phyloP scores from a whole-genome alignment of 139 green algal species.

The Medakamo hakoo region DNA sequence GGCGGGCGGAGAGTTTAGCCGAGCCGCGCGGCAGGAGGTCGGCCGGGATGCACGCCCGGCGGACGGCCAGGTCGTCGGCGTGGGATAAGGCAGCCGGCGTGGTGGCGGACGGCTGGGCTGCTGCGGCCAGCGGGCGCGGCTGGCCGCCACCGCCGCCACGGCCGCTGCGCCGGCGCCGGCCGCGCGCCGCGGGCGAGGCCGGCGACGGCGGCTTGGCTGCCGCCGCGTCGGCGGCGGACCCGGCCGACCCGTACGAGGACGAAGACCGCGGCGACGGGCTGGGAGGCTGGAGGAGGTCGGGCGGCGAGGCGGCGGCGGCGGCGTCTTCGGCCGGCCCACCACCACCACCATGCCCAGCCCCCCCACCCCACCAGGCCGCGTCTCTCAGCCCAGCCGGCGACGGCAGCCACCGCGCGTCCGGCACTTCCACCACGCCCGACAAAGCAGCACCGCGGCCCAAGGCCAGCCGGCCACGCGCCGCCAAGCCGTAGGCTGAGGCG shows the following conservation, averaged over 20 bases:
- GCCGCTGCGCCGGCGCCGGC: background rate
- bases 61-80: background rate
- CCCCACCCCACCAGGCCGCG: background rate
- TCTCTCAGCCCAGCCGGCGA: background rate
- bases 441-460: constrained; percentile 15
- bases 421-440: constrained; percentile 22
- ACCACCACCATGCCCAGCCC: background rate
- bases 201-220: background rate
- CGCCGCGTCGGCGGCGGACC: no score
- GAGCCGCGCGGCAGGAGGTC: background rate
- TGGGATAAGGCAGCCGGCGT: no score
- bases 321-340: background rate
- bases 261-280: no score
- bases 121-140: background rate
- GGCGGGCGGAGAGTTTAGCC: background rate
- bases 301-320: background rate
- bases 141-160: background rate
- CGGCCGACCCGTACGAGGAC: no score
- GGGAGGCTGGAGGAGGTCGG: no score
- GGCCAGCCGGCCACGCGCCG: constrained; percentile 9
- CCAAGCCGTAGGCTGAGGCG: constrained; percentile 30
- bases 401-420: constrained; percentile 4
- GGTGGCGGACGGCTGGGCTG: background rate
- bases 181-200: background rate
- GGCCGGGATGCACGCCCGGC: background rate